A percentile compares a stretch with the other conserved stretches of the same genome.
phyloP scores from a whole-genome alignment of 176 grass and related monocot species.

The Hordeum marinum region DNA sequence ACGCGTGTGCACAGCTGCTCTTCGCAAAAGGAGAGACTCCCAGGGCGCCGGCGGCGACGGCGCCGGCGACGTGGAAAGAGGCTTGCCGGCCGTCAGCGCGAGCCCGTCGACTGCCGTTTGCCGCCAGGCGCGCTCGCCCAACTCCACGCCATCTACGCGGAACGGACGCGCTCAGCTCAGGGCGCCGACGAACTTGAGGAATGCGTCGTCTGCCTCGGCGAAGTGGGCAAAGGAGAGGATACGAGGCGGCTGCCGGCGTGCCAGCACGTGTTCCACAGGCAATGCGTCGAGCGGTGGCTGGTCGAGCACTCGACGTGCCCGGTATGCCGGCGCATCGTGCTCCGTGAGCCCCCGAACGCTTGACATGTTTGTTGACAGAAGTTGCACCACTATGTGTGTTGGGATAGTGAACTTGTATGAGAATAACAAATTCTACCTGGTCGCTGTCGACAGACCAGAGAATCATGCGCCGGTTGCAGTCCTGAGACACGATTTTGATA shows the following conservation, averaged over 20 bases:
- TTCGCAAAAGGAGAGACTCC: background rate
- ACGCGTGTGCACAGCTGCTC: background rate
- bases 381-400: background rate
- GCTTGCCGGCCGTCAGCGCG: background rate
- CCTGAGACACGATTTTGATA: background rate
- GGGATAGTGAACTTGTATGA: background rate
- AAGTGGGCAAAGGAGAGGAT: background rate
- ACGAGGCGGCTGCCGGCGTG: background rate
- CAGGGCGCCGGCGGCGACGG: background rate
- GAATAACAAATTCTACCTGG: background rate
- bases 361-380: background rate
- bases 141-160: background rate
- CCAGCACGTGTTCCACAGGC: slow-evolving; percentile 29
- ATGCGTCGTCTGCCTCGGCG: background rate
- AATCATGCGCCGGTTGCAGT: background rate
- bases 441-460: background rate
- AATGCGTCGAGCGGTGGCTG: slow-evolving; percentile 49
- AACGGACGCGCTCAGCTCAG: background rate
- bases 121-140: background rate
- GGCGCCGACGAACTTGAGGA: background rate
- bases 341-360: background rate
- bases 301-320: slow-evolving; percentile 34
- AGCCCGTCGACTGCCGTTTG: background rate
- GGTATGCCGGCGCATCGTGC: slow-evolving; percentile 28
- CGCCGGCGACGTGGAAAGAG: background rate